Evolutionary conservation across 441 rosid genomes (phyloP).

Genomic region (Syzygium malaccense): DNA sequence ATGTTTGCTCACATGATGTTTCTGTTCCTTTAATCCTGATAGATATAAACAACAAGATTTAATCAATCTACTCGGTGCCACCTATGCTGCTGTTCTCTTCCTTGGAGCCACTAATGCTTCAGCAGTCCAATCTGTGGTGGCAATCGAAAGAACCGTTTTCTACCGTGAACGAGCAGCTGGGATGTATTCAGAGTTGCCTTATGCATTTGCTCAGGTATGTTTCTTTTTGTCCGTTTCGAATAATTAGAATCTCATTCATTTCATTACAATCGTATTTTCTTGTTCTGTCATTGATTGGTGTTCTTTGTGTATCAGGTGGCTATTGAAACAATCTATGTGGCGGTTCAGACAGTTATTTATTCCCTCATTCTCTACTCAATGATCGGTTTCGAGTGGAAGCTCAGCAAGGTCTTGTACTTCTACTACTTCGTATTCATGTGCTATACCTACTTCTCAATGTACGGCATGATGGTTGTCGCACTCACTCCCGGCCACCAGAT

Average conservation of each 20-base stretch:
- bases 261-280: neutral
- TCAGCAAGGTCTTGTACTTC: neutral
- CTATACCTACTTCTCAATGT: neutral
- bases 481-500: neutral
- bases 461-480: neutral
- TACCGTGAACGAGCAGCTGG: constrained; percentile 92
- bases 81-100: constrained; percentile 70
- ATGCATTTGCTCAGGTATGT: constrained; percentile 69
- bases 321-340: constrained; percentile 1
- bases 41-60: constrained; percentile 62
- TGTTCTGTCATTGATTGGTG: neutral
- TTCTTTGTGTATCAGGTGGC: neutral
- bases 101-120: constrained; percentile 77
- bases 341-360: neutral
- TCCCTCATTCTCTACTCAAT: neutral
- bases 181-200: constrained; percentile 83
- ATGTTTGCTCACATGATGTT: neutral
- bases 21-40: constrained; percentile 1
- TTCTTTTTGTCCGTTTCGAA: neutral
- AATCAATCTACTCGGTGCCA: constrained; percentile 73
- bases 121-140: constrained; percentile 49
- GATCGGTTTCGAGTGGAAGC: neutral
- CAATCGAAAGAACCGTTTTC: constrained; percentile 75
- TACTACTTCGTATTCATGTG: constrained; percentile 4
- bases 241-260: neutral